phyloP scores from a whole-genome alignment of 148 eudicot species.

The Hydrangea macrophylla region DNA sequence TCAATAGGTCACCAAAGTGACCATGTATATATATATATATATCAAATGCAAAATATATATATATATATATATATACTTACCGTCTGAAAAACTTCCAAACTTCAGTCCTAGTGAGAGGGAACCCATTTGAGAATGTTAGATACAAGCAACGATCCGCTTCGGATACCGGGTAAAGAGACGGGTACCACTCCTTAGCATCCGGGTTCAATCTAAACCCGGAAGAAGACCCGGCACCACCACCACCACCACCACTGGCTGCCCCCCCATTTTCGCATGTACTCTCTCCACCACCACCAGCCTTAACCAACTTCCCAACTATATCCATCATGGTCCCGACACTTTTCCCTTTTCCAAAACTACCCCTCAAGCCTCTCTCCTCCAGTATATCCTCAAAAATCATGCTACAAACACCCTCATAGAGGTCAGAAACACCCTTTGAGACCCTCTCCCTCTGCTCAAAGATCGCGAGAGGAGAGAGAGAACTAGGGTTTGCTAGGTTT shows the following conservation, averaged over 20 bases:
- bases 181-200: slow-evolving; percentile 18
- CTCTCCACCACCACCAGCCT: not conserved
- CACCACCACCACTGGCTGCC: not conserved
- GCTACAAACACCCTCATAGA: not conserved
- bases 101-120: slow-evolving; percentile 1
- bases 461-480: not conserved
- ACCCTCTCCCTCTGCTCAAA: not conserved
- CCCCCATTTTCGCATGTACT: not conserved
- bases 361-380: slow-evolving; percentile 18
- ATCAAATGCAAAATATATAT: not conserved
- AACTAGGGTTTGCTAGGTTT: not conserved
- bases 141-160: slow-evolving; percentile 6
- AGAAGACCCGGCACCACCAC: not conserved
- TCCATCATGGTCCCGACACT: not conserved
- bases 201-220: slow-evolving; percentile 1
- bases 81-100: not conserved
- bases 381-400: slow-evolving; percentile 13
- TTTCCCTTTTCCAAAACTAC: not conserved
- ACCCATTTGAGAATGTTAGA: slow-evolving; percentile 16
- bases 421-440: not conserved
- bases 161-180: not conserved
- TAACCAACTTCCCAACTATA: not conserved
- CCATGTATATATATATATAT: no score
- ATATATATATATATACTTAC: not conserved
- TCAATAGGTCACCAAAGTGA: no score